Evolutionary conservation across 208 protist species (phyloP), one percentile per base, ranked within the genome.

Genomic region (Porcisia deanei): DNA sequence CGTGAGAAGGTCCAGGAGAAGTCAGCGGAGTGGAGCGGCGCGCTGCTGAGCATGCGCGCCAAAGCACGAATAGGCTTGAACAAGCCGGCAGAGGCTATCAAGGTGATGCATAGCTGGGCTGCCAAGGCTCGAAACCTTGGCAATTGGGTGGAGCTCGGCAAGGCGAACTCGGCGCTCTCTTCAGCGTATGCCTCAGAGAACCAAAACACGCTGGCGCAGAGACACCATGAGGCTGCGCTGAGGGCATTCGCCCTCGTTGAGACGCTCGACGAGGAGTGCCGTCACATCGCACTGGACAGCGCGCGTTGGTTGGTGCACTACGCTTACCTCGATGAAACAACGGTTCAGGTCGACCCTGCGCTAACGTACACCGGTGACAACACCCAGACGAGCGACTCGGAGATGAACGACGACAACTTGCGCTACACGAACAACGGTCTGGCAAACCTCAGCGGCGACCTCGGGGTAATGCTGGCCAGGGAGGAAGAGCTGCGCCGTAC

Each of bases 1-100:
- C 85, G 86, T 34, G 93, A 97, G 73, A 88, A 88, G 80, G 91
- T 96, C 52, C 90, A 97, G 79, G 88, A 96, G 79, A 93, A 89
- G 79, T 83, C 82, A 41, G 84, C 76, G 20, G 85, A 94, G 79
- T 91, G 87, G 87, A 89, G 79, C 66, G 91, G 89, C 10, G 54
- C 57, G 37, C 72, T 96, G 63, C 80, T 95, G 39, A 82, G 81
- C 61, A 88, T 96, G 82, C 91, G 91, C 18, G 91, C 93, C 2
- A 88, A 88, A 54, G 93, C 91, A 9, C 86, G 85, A 59, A 77
- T 97, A 70, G 93, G 90, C 2, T 76, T 88, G 30, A 91, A 88
- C 16, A 87, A 91, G 58, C 75, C 72, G 34, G 73, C 82, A 1
- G 86, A 91, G 22, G 91, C 91, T 1, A 91, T 96, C 63, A 93